Percentiles rank a stretch among this genome's conserved stretches.
These are phyloP conservation scores for Alternaria hordeiaustralica DNA, from an alignment of 2,329 filamentous ascomycete species.

Conservation along the genomic window DNA sequence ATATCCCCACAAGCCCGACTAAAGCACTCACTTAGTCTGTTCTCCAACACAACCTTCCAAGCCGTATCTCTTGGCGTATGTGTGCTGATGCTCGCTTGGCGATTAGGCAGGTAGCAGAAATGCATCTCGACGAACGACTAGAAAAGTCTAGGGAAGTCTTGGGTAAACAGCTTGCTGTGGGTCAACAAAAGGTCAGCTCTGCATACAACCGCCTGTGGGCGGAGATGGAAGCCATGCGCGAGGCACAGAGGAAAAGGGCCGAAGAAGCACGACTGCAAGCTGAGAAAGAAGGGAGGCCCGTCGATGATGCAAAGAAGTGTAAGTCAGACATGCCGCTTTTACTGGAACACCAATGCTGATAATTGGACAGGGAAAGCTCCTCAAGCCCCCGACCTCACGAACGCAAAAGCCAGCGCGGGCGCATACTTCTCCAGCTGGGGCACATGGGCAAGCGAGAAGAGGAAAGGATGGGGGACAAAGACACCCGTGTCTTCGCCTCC, in stretches of 20 bases:
- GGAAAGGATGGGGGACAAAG: constrained; percentile 49
- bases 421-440: constrained; percentile 70
- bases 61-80: constrained; percentile 35
- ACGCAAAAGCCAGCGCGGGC: constrained; percentile 65
- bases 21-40: constrained; percentile 36
- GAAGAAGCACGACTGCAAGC: constrained; percentile 61
- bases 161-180: constrained; percentile 86
- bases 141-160: constrained; percentile 83
- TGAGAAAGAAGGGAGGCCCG: constrained; percentile 33
- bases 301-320: constrained; percentile 32
- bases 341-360: constrained; percentile 1
- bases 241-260: constrained; percentile 70
- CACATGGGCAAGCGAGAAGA: constrained; percentile 76
- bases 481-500: constrained; percentile 32
- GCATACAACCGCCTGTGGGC: constrained; percentile 89
- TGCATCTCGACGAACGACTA: constrained; percentile 91
- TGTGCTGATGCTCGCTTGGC: constrained; percentile 48
- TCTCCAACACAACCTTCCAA: constrained; percentile 39
- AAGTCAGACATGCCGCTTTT: not conserved
- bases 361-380: constrained; percentile 26
- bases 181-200: constrained; percentile 84
- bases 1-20: constrained; percentile 27
- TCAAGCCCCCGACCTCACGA: constrained; percentile 57
- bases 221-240: constrained; percentile 83
- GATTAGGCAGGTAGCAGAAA: constrained; percentile 78